Conservation (phyloP, 306 rosid species). For the Dalbergia cochinchinensis region DNA sequence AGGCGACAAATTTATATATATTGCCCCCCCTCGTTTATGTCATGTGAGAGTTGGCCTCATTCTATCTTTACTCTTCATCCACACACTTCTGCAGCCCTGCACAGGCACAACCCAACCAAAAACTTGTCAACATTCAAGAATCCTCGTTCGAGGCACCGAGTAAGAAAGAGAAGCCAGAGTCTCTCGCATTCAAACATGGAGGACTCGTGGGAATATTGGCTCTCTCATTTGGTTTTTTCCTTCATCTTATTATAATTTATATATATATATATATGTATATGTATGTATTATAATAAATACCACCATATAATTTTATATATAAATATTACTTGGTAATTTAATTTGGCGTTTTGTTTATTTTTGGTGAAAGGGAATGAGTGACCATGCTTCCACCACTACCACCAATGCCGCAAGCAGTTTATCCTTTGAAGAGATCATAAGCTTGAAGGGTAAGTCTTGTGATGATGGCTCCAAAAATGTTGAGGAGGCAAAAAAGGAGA, state of each 20-base stretch:
- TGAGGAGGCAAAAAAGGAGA: background rate
- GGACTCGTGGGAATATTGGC: constrained; percentile 35
- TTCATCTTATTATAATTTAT: background rate
- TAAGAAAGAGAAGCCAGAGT: background rate
- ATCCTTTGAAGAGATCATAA: constrained; percentile 12
- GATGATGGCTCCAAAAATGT: background rate
- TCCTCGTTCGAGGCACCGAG: background rate
- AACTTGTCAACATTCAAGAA: no score
- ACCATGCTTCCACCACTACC: background rate
- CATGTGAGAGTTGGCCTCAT: no score
- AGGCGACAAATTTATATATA: no score
- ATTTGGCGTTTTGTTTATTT: background rate
- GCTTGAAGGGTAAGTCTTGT: background rate
- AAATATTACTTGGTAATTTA: background rate
- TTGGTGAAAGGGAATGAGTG: constrained; percentile 17
- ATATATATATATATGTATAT: no score
- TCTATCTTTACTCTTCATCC: no score
- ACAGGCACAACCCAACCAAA: background rate
- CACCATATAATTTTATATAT: no score
- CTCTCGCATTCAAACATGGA: constrained; percentile 15
- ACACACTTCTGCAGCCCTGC: no score
- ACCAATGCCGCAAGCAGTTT: background rate
- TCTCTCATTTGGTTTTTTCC: constrained; percentile 1
- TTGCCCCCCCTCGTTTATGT: no score
- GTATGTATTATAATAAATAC: no score